phyloP scores from a whole-genome alignment of 768 basidiomycete species.

The Podaxis sp. region DNA sequence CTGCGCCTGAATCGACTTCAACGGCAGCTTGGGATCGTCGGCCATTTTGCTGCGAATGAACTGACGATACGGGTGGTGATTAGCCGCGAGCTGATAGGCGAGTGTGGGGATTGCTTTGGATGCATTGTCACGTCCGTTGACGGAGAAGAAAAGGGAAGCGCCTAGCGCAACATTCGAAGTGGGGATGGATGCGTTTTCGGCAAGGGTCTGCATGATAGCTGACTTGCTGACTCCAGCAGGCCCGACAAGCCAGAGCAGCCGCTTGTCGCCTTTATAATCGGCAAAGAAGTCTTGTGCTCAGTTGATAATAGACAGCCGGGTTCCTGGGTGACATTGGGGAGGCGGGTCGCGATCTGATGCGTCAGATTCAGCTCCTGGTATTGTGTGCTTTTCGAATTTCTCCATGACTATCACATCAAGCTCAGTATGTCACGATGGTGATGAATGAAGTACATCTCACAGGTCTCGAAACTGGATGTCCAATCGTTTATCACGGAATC shows the following conservation, averaged over 20 bases:
- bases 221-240: slow-evolving; percentile 3
- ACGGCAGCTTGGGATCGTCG: slow-evolving; percentile 8
- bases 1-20: slow-evolving; percentile 15
- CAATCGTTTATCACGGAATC: too few species aligned
- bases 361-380: not conserved
- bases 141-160: not conserved
- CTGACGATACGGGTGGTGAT: not conserved
- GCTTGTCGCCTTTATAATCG: not conserved
- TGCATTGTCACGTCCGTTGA: not conserved
- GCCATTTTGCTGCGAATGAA: slow-evolving; percentile 13
- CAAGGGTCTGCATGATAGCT: not conserved
- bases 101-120: slow-evolving; percentile 15
- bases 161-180: not conserved
- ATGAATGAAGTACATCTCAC: too few species aligned
- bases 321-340: not conserved
- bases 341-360: not conserved
- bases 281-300: not conserved
- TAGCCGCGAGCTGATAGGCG: slow-evolving; percentile 21
- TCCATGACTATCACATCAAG: not conserved
- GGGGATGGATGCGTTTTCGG: not conserved
- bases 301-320: not conserved
- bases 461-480: too few species aligned
- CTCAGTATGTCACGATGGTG: too few species aligned
- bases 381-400: not conserved
- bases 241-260: not conserved